Evolutionary conservation across 1,284 basidiomycete species (phyloP), one percentile per base, ranked within the genome.

Genomic region (Ganoderma multipileum): DNA sequence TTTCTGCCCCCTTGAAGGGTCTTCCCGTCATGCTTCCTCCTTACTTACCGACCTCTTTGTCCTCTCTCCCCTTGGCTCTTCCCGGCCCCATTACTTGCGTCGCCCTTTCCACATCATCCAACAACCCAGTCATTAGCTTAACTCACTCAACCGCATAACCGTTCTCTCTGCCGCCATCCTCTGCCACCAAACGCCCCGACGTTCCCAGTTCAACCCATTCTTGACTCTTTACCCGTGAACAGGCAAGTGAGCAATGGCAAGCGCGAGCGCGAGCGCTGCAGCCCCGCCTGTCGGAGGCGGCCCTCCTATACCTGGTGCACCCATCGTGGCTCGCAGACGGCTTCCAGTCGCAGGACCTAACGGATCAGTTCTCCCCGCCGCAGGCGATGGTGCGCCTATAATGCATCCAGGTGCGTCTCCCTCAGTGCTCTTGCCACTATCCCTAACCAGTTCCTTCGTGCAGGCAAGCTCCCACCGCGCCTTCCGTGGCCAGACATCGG

Each of bases 401-500:
- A 77, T 84, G 76, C 80, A 83, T 65, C 73, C 78, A 71, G 73
- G 81, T 77, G n/a, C n/a, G 75, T 55, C 28, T 38, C 54, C 50
- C 76, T 52, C 54, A 70, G 33, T 58, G 57, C 47, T 28, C 12
- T 39, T 18, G 26, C 23, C 60, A 12, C 28, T 33, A 28, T 28
- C 11, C 38, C 18, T 42, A 1, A 52, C 26, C 20, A 6, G 11
- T 23, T 18, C 33, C 41, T 57, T 47, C 60, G 68, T 79, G 81
- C 77, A 68, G 83, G 81, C 62, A 78, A 79, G 47, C 47, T 63
- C 39, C 83, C 86, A 11, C 89, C 90, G 9, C 70, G 77, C 50
- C 82, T 91, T 9, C 87, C 86, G 0, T 92, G 87, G 88, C 92
- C 92, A 26, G 93, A 96, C 79, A 93, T 96, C 64, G 94, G 94